Base-by-base conservation (phyloP, 768 basidiomycete genomes). In the Pleurotus ostreatus region DNA sequence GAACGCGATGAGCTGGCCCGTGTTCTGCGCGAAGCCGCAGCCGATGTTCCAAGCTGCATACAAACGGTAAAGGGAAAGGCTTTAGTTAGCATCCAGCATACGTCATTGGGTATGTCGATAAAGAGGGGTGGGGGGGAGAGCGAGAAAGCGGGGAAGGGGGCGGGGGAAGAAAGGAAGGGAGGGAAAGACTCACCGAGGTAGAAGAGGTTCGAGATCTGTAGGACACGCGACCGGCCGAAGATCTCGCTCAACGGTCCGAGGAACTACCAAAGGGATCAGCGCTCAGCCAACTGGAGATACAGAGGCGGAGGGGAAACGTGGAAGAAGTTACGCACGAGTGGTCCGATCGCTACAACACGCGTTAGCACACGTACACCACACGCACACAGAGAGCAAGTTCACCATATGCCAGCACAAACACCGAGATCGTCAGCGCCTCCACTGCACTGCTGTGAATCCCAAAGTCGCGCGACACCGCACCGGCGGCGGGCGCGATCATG, bases 241-340 rank as follows among this genome's bases (percentile, higher is more conserved):
- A 91, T 75, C 66, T 92, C 90, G 59, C 82, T 84, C 20, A 90
- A 61, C 0, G 89, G 90, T 0, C 84, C 87, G 22, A 80, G 54
- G 41, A 79, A 57, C 77, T 49, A 49, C n/a, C n/a, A n/a, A n/a
- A n/a, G 20, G 20, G 20, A 20, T 20, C 20, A 20, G 20, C 20
- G n/a, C n/a, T n/a, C n/a, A n/a, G n/a, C n/a, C n/a, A n/a, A n/a
- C n/a, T n/a, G n/a, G n/a, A n/a, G n/a, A n/a, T n/a, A n/a, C n/a
- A n/a, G n/a, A n/a, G n/a, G n/a, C n/a, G n/a, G n/a, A n/a, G n/a
- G n/a, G n/a, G n/a, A n/a, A n/a, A n/a, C n/a, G 18, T 37, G 4
- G 25, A 77, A 23, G 26, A 26, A 23, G 49, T 18, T 6, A 40
- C 72, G 57, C 58, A 79, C 78, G 49, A 81, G 64, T 23, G 80